Evolutionary conservation across 768 basidiomycete genomes (phyloP).

Genomic region (Boletales sp.): DNA sequence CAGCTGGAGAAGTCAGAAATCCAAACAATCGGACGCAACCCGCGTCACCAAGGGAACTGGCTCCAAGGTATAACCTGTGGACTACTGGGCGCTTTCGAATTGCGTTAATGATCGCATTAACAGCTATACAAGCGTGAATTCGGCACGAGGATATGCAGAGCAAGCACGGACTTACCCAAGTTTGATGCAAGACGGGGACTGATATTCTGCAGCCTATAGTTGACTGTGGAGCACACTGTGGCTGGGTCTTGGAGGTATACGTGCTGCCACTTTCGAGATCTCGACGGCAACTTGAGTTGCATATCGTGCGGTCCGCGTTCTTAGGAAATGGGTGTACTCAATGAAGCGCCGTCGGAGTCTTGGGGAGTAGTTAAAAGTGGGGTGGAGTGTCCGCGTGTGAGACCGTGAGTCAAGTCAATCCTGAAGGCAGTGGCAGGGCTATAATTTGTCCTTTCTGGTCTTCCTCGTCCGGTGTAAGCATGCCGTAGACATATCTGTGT

Average conservation of each 20-base stretch:
- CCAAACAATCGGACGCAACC: slow-evolving; percentile 53
- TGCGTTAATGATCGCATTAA: slow-evolving; percentile 43
- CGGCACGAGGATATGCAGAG: neutral
- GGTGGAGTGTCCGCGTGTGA: slow-evolving; percentile 9
- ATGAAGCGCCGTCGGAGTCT: neutral
- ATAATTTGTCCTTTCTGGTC: too few relatives aligned
- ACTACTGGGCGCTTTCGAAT: slow-evolving; percentile 47
- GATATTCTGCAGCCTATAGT: slow-evolving; percentile 21
- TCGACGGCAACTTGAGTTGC: slow-evolving; percentile 20
- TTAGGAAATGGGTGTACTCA: neutral
- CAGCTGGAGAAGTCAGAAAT: slow-evolving; percentile 49
- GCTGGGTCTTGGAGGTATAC: slow-evolving; percentile 27
- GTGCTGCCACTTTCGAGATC: slow-evolving; percentile 23
- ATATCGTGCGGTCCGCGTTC: slow-evolving; percentile 9
- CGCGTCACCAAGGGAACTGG: slow-evolving; percentile 55
- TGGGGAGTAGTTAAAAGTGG: neutral
- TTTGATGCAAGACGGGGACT: slow-evolving; percentile 29
- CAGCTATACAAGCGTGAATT: slow-evolving; percentile 36
- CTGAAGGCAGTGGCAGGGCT: too few relatives aligned
- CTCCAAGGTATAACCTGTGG: slow-evolving; percentile 50
- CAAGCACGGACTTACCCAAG: slow-evolving; percentile 17
- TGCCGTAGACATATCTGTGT: neutral
- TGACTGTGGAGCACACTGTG: slow-evolving; percentile 25
- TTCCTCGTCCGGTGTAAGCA: neutral
- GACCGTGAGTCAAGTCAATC: too few relatives aligned